Evolutionary conservation across 768 basidiomycete genomes (phyloP).

Genomic region (Macrolepiota fuliginosa): DNA sequence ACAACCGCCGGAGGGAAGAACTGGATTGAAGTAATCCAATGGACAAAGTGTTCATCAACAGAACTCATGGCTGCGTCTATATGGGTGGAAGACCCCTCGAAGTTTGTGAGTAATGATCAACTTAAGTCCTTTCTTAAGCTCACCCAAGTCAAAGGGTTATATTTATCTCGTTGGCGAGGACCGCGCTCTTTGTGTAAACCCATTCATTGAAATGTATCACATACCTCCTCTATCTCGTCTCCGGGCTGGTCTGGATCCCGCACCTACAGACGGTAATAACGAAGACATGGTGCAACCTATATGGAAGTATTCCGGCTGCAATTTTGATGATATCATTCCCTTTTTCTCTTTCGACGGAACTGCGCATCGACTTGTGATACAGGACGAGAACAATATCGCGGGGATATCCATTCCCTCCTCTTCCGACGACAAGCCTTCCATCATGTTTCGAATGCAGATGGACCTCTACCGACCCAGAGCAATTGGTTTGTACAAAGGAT

Average conservation of each 20-base stretch:
- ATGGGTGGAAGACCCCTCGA: background rate
- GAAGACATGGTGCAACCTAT: background rate
- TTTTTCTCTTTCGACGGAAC: background rate
- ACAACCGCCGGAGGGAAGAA: background rate
- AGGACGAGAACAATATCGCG: background rate
- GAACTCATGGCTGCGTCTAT: background rate
- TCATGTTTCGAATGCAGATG: background rate
- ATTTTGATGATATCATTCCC: background rate
- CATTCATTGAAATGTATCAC: background rate
- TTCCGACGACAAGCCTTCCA: background rate
- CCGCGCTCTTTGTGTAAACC: background rate
- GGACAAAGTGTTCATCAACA: background rate
- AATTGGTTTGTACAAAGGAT: background rate
- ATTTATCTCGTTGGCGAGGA: background rate
- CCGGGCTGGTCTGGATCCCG: background rate
- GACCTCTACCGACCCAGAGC: background rate
- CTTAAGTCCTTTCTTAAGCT: background rate
- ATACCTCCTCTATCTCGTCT: background rate
- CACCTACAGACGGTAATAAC: background rate
- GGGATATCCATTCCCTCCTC: background rate
- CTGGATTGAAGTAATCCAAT: background rate
- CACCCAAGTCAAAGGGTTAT: background rate
- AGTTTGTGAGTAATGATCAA: background rate
- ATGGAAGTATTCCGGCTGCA: background rate
- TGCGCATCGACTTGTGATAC: background rate